phyloP scores from a whole-genome alignment of 805 yeast species.

The Starmerella bombi region DNA sequence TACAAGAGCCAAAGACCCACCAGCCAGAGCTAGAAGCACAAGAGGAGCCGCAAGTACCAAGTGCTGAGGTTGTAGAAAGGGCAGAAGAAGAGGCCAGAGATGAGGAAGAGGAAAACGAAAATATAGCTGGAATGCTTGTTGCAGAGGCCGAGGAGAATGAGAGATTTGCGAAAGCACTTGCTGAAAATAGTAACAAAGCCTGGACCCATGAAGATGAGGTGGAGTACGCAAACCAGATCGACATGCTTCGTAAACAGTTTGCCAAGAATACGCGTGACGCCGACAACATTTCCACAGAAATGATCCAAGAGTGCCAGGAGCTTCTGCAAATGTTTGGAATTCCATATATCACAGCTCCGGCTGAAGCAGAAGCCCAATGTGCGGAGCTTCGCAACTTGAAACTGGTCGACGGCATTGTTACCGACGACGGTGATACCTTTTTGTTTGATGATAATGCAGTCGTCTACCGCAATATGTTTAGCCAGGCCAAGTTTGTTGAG shows the following conservation, averaged over 20 bases:
- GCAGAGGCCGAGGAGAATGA: constrained; percentile 65
- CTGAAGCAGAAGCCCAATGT: constrained; percentile 99
- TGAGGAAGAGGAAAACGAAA: constrained; percentile 58
- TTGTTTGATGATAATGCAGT: constrained; percentile 65
- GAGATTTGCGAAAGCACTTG: constrained; percentile 38
- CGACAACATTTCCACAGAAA: constrained; percentile 74
- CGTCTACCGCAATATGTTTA: constrained; percentile 86
- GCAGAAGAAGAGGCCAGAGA: constrained; percentile 26
- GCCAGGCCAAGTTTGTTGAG: constrained; percentile 84
- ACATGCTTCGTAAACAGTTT: constrained; percentile 44
- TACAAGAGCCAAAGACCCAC: not conserved
- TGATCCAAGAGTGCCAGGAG: constrained; percentile 87
- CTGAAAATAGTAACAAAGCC: constrained; percentile 17
- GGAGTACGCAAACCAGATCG: constrained; percentile 25
- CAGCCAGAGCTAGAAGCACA: no score
- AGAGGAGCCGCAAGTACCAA: not conserved
- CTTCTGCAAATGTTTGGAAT: constrained; percentile 77
- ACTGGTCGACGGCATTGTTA: constrained; percentile 85
- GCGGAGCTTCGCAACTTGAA: constrained; percentile 57
- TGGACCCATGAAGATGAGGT: constrained; percentile 16
- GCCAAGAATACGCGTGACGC: constrained; percentile 69
- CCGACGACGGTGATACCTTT: constrained; percentile 96
- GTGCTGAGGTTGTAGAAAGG: constrained; percentile 13
- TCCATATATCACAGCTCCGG: constrained; percentile 90
- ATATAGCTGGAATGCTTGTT: constrained; percentile 45